These are phyloP conservation scores for Lathyrus aphaca DNA, from an alignment of 306 rosid species.

Conservation along the genomic window DNA sequence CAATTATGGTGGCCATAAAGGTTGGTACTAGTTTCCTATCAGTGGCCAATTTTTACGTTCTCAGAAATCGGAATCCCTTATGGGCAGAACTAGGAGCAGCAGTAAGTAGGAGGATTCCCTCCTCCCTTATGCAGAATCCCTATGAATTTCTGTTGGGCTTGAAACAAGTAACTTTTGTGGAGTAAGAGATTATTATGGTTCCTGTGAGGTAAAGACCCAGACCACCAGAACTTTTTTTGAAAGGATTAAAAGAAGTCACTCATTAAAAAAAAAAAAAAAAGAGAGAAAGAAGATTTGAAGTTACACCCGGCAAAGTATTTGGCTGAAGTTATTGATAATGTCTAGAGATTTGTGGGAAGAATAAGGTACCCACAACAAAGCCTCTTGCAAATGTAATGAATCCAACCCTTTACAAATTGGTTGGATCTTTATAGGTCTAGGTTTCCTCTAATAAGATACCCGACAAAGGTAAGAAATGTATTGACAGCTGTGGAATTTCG, in stretches of 20 bases:
- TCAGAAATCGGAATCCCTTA: neutral
- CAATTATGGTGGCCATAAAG: neutral
- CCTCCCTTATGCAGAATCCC: neutral
- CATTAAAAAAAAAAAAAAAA: too few relatives aligned
- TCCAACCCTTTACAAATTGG: neutral
- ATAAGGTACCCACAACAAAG: neutral
- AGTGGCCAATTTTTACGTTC: neutral
- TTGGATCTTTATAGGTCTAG: neutral
- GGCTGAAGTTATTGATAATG: neutral
- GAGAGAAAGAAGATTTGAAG: neutral
- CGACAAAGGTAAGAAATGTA: neutral
- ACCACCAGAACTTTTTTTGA: neutral
- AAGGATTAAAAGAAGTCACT: neutral
- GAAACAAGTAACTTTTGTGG: neutral
- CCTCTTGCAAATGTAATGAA: neutral
- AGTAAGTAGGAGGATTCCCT: neutral
- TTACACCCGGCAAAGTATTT: neutral
- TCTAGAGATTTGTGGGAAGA: neutral
- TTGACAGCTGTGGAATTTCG: neutral
- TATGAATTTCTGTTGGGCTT: neutral
- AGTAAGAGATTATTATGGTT: neutral
- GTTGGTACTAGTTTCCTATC: neutral
- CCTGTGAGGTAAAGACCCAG: neutral
- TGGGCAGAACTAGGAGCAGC: neutral
- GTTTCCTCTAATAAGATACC: neutral